Evolutionary conservation across 768 basidiomycete genomes (phyloP).

Genomic region (Lactarius indigo): DNA sequence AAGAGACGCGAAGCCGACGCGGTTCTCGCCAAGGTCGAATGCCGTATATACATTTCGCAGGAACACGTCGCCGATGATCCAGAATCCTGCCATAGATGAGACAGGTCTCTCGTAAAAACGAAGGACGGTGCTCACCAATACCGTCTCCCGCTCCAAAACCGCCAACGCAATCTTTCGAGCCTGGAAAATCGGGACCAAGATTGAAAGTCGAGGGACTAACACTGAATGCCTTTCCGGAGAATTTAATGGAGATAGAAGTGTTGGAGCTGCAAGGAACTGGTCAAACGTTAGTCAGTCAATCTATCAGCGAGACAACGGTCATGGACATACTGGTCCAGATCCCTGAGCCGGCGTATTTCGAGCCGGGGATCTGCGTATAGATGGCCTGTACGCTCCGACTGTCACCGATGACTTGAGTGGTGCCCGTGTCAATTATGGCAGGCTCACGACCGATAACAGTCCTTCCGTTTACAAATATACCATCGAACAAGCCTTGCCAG

Average conservation of each 20-base stretch:
- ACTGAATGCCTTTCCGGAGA: background rate
- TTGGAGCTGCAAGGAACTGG: background rate
- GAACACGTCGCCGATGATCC: background rate
- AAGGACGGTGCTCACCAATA: background rate
- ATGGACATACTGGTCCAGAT: background rate
- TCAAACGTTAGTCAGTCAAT: background rate
- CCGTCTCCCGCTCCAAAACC: background rate
- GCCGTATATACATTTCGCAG: background rate
- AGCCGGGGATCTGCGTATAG: background rate
- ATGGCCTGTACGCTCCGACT: background rate
- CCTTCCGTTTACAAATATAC: constrained; percentile 28
- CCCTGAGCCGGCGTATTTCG: background rate
- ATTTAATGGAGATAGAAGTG: too few relatives aligned
- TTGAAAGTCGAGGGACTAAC: background rate
- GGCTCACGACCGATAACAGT: constrained; percentile 2
- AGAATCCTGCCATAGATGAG: background rate
- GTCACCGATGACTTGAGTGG: constrained; percentile 31
- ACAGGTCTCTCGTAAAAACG: background rate
- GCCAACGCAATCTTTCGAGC: background rate
- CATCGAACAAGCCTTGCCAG: constrained; percentile 28
- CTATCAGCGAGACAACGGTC: background rate
- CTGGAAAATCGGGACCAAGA: background rate
- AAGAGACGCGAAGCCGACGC: background rate
- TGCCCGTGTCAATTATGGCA: constrained; percentile 35
- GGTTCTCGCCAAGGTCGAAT: background rate